Percentiles rank a stretch among this genome's conserved stretches.
phyloP scores from a whole-genome alignment of 164 flowering plant genomes.

The Houttuynia cordata region DNA sequence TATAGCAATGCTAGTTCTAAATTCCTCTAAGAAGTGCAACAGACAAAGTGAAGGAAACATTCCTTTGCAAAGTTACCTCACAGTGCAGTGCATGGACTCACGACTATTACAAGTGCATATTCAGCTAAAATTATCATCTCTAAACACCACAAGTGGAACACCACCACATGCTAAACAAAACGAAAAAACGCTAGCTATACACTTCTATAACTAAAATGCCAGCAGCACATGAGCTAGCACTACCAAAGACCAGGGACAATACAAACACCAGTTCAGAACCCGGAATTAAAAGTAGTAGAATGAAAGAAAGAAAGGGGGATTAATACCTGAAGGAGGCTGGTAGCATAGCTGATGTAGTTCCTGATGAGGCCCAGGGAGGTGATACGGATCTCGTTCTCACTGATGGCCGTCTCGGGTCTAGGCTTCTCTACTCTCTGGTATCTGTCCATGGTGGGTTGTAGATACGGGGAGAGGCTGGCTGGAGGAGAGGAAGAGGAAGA shows the following conservation, averaged over 20 bases:
- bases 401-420: conserved; percentile 41
- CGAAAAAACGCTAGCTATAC: too few relatives aligned
- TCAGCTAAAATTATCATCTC: too few relatives aligned
- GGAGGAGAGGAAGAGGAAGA: not conserved
- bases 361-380: conserved; percentile 67
- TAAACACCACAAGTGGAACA: too few relatives aligned
- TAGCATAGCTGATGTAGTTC: conserved; percentile 72
- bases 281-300: not conserved
- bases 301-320: not conserved
- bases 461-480: not conserved
- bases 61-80: too few relatives aligned
- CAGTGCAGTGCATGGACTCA: too few relatives aligned
- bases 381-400: conserved; percentile 72
- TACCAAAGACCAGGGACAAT: not conserved
- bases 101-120: too few relatives aligned
- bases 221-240: not conserved
- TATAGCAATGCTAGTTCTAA: too few relatives aligned
- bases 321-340: conserved; percentile 58
- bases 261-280: too few relatives aligned
- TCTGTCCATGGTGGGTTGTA: conserved; percentile 39
- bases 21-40: too few relatives aligned
- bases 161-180: too few relatives aligned
- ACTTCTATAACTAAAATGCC: too few relatives aligned
- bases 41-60: too few relatives aligned
- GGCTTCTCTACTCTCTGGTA: conserved; percentile 69